Base-by-base conservation (phyloP, 2,329 filamentous ascomycete genomes). In the Xylaria polymorpha region DNA sequence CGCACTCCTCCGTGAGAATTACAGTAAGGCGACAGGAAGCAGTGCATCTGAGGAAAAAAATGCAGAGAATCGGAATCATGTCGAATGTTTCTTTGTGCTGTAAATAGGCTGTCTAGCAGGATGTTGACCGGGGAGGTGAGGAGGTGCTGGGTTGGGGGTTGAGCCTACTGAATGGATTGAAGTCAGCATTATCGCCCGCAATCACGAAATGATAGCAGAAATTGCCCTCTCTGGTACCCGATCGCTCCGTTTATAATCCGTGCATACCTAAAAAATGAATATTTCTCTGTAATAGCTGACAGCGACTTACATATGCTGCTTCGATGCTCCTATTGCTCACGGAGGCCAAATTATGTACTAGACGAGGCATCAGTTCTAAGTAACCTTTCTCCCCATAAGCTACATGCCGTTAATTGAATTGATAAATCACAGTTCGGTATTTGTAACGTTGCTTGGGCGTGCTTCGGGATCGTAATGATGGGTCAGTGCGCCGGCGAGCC, bases 1-100 rank as follows among this genome's bases (percentile, higher is more conserved):
- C 41, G n/a, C 55, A 46, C 22, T 53, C 44, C 39, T 61, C 51
- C 41, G 41, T 25, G 48, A 44, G 29, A 35, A 51, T 57, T 5
- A 20, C 14, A 25, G 56, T 14, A 43, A 25, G 18, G 48, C 39
- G 56, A 48, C 35, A 48, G 18, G 48, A 32, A 48, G 46, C 4
- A 64, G 8, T 51, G 29, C 14, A 25, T 43, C 18, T 6, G 32
- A 25, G 20, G 0, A 32, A 53, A 0, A 15, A 15, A 44, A 41
- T n/a, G 7, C 12, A 20, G 8, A 22, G 15, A 32, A 51, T 51
- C 39, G 15, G 53, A 58, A 32, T 10, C 10, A 22, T 9, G 8
- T 37, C 5, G 32, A 15, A 44, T 48, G 41, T 48, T 55, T 37
- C 35, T 53, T 18, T 35, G 12, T 14, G 14, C 20, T 15, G 51